Conservation (phyloP, 495 filamentous ascomycete species). For the Pyrenula massariospora region DNA sequence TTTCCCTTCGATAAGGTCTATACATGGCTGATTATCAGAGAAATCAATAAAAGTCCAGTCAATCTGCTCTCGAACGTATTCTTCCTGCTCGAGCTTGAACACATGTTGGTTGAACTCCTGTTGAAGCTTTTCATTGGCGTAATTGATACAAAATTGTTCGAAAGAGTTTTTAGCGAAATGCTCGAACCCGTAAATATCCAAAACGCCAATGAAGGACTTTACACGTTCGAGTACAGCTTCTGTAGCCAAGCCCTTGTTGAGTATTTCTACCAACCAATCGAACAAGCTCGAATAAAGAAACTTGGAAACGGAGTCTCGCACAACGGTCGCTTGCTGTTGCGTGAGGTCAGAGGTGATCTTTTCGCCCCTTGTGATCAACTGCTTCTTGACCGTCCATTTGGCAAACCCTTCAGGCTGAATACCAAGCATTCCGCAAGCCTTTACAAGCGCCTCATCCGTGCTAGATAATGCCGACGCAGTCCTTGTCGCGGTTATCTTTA, state of each 20-base stretch:
- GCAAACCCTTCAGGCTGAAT: conserved; percentile 82
- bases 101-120: conserved; percentile 99
- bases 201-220: conserved; percentile 91
- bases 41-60: conserved; percentile 99
- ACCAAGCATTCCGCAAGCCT: conserved; percentile 77
- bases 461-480: conserved; percentile 77
- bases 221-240: conserved; percentile 76
- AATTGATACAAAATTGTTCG: conserved; percentile 99
- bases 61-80: conserved; percentile 93
- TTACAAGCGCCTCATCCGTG: conserved; percentile 67
- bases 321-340: conserved; percentile 86
- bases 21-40: conserved; percentile 99
- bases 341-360: conserved; percentile 96
- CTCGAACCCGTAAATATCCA: conserved; percentile 99
- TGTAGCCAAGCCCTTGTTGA: conserved; percentile 81
- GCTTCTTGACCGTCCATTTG: conserved; percentile 99
- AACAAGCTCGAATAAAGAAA: conserved; percentile 98
- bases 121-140: conserved; percentile 97
- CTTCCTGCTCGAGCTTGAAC: conserved; percentile 99
- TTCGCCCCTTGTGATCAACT: conserved; percentile 90
- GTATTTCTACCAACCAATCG: conserved; percentile 95
- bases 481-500: conserved; percentile 82
- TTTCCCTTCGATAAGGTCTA: conserved; percentile 96
- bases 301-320: conserved; percentile 95
- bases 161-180: conserved; percentile 99